Conservation (phyloP, 2,329 filamentous ascomycete species). For the Metarhizium guizhouense region DNA sequence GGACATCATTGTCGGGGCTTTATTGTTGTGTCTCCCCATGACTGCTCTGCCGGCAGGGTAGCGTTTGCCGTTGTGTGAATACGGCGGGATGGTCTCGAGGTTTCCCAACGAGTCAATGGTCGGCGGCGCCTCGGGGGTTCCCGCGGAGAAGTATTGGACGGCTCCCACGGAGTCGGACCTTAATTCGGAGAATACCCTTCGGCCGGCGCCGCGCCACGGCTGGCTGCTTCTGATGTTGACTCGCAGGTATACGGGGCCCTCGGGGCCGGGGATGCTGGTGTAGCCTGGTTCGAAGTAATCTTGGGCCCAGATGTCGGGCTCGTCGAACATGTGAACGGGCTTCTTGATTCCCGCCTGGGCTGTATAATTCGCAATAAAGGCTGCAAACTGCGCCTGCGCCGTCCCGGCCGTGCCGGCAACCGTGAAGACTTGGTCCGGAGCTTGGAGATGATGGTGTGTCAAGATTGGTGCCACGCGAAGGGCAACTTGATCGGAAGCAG, state of each 20-base stretch:
- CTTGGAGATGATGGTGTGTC: constrained; percentile 26
- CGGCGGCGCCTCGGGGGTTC: too few species aligned
- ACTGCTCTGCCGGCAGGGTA: too few species aligned
- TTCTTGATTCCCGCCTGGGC: not conserved
- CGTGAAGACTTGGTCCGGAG: constrained; percentile 17
- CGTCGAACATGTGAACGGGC: not conserved
- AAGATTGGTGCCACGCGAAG: constrained; percentile 28
- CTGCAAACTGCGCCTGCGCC: not conserved
- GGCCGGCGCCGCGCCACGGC: too few species aligned
- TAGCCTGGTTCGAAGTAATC: not conserved
- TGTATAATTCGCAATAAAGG: not conserved
- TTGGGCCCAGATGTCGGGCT: constrained; percentile 12
- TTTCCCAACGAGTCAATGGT: too few species aligned
- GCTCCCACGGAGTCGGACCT: not conserved
- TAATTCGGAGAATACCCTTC: not conserved
- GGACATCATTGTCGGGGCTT: too few species aligned
- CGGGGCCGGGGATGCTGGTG: not conserved
- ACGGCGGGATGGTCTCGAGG: too few species aligned
- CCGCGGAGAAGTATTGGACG: too few species aligned
- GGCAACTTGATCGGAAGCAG: constrained; percentile 17
- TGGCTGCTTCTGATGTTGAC: not conserved
- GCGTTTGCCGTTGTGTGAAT: too few species aligned
- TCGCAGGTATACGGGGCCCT: not conserved
- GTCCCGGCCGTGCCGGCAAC: not conserved
- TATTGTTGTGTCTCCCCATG: too few species aligned